Base-by-base conservation (phyloP, 1,284 basidiomycete species). In the Ceratobasidium sp. region DNA sequence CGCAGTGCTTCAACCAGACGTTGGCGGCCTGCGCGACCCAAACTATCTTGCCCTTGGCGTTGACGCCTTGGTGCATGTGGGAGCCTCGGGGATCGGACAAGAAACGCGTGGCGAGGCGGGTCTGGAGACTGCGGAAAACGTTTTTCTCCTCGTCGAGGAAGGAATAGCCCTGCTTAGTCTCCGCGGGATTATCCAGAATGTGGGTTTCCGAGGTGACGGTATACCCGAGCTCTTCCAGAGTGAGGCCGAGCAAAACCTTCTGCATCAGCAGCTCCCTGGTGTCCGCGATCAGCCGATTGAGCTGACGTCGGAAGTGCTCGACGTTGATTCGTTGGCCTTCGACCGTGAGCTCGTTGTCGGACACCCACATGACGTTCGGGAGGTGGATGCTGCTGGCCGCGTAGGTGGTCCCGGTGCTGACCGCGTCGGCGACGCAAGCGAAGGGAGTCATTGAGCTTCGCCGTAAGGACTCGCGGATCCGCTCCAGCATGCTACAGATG, bases 261-360 rank as follows among this genome's bases (percentile, higher is more conserved):
- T 46, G 5, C 7, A 46, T 5, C 44, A 46, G 44, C 7, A 46
- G 13, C 44, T 46, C 13, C 44, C n/a, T n/a, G n/a, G n/a, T n/a
- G n/a, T n/a, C n/a, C n/a, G n/a, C n/a, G n/a, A n/a, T n/a, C n/a
- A n/a, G n/a, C n/a, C n/a, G n/a, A n/a, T n/a, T n/a, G n/a, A n/a
- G n/a, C n/a, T n/a, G n/a, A n/a, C n/a, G n/a, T n/a, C n/a, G n/a
- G n/a, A n/a, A n/a, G n/a, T n/a, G n/a, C n/a, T n/a, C n/a, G n/a
- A n/a, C n/a, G n/a, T n/a, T n/a, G 44, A 13, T 46, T 6, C 44
- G 13, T 46, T 46, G 7, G 5, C 13, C 62, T 2, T 38, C 3
- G 15, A n/a, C n/a, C 7, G 56, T 73, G 17, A 57, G 61, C 26
- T 73, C 62, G 57, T 23, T 62, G 57, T 73, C 61, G 42, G 42